Evolutionary conservation across 164 flowering plant genomes (phyloP), one percentile per base, ranked within the genome.

Genomic region (Magnolia changhungtana): DNA sequence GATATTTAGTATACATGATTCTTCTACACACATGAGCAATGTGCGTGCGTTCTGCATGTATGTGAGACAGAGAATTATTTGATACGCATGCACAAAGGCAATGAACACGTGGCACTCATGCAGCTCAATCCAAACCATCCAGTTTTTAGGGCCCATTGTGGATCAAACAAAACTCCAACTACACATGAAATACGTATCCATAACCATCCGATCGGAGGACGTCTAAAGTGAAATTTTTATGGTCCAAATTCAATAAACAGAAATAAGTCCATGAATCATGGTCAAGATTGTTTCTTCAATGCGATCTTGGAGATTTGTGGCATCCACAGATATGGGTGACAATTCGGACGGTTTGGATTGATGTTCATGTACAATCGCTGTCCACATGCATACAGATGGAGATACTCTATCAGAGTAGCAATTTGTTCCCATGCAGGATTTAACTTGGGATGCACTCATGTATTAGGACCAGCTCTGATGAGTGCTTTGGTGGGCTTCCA

Each of bases 391-490:
- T 75, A 50, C 58, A 69, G 58, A 37, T 16, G 72, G 31, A 23
- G 10, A 64, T 75, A 65, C 50, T 27, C 24, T 13, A 31, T 11
- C 31, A 63, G 9, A n/a, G 50, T 18, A 21, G 27, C 63, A 21
- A 68, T 6, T 29, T 50, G 70, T 29, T 21, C 10, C 67, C 78
- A 63, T 75, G 76, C 70, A 70, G 80, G 78, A 81, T 78, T 49
- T 77, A 74, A 72, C 87, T 81, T 83, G 72, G 77, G 79, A 75
- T 74, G 45, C 69, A 82, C 87, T 86, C 85, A 82, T 79, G 23
- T 55, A 72, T 82, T 82, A 37, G 45, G 45, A 75, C 80, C 84
- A 74, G 55, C 73, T 73, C 70, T 78, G 79, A 79, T 78, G 84
- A 82, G 81, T 79, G 77, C 64, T 82, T 78, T 74, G 82, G 80